These are phyloP conservation scores for Byssothecium circinans DNA, from an alignment of 2,329 filamentous ascomycete genomes.

Conservation along the genomic window DNA sequence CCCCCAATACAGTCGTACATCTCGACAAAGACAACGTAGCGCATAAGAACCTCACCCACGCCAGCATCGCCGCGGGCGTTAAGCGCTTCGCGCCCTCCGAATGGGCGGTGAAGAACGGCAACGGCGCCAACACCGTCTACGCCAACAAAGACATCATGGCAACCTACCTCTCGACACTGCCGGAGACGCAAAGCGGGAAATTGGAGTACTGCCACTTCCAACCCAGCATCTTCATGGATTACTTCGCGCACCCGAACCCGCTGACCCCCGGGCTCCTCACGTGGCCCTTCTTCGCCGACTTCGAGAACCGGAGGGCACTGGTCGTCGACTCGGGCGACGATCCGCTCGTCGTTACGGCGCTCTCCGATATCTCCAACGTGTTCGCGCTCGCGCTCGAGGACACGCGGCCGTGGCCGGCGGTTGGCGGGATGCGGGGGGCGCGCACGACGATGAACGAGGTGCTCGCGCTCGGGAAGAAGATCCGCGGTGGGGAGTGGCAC, in stretches of 20 bases:
- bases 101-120: slow-evolving; percentile 31
- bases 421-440: slow-evolving; percentile 31
- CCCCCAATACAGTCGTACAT: slow-evolving; percentile 38
- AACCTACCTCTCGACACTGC: slow-evolving; percentile 56
- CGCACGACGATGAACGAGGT: slow-evolving; percentile 31
- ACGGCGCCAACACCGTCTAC: slow-evolving; percentile 54
- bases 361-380: slow-evolving; percentile 28
- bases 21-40: slow-evolving; percentile 24
- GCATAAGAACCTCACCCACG: slow-evolving; percentile 38
- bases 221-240: slow-evolving; percentile 58
- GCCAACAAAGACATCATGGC: slow-evolving; percentile 54
- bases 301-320: slow-evolving; percentile 29
- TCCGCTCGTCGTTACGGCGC: slow-evolving; percentile 29
- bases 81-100: slow-evolving; percentile 35
- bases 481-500: slow-evolving; percentile 34
- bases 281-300: slow-evolving; percentile 40
- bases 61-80: slow-evolving; percentile 32
- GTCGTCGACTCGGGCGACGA: slow-evolving; percentile 30
- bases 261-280: slow-evolving; percentile 50
- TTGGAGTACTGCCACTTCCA: slow-evolving; percentile 62
- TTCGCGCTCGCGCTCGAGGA: slow-evolving; percentile 31
- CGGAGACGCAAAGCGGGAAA: slow-evolving; percentile 47
- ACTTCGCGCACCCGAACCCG: slow-evolving; percentile 55
- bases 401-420: slow-evolving; percentile 24
- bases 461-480: slow-evolving; percentile 29